Evolutionary conservation across 2,329 filamentous ascomycete genomes (phyloP).

Genomic region (Aspergillus floridensis): DNA sequence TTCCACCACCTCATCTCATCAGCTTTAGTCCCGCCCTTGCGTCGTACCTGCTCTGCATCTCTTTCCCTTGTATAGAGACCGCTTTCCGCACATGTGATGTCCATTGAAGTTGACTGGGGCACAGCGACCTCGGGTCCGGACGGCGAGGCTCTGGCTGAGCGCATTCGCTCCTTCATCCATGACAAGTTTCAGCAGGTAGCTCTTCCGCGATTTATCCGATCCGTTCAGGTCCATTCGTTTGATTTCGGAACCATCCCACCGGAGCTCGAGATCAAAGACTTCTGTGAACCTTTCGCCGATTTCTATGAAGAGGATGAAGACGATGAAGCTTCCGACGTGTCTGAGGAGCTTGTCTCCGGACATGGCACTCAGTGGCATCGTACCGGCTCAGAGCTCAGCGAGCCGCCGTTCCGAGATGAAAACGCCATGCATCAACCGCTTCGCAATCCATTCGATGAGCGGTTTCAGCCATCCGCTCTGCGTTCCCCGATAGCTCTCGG

Average conservation of each 20-base stretch:
- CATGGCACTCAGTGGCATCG: constrained; percentile 23
- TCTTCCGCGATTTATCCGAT: constrained; percentile 93
- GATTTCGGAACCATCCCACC: constrained; percentile 83
- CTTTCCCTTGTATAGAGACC: neutral
- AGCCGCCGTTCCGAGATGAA: constrained; percentile 33
- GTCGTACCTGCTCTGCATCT: neutral
- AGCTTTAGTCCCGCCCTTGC: neutral
- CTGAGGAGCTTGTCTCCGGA: constrained; percentile 32
- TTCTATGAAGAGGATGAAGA: constrained; percentile 82
- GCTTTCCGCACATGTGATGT: constrained; percentile 61
- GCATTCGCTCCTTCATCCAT: constrained; percentile 90
- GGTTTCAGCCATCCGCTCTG: constrained; percentile 31
- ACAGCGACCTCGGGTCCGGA: constrained; percentile 85
- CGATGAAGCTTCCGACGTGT: constrained; percentile 43
- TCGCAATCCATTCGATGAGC: constrained; percentile 30
- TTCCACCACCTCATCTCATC: neutral
- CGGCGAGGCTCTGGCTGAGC: constrained; percentile 76
- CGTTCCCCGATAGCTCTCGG: constrained; percentile 36
- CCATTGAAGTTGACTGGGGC: constrained; percentile 96
- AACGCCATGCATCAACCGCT: constrained; percentile 26
- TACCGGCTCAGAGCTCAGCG: constrained; percentile 23
- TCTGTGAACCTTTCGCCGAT: constrained; percentile 90
- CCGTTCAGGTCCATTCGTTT: constrained; percentile 90
- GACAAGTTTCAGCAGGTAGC: constrained; percentile 90
- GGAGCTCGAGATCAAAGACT: constrained; percentile 88